Evolutionary conservation across 768 basidiomycete genomes (phyloP).

Genomic region (Kondoa subrosea): DNA sequence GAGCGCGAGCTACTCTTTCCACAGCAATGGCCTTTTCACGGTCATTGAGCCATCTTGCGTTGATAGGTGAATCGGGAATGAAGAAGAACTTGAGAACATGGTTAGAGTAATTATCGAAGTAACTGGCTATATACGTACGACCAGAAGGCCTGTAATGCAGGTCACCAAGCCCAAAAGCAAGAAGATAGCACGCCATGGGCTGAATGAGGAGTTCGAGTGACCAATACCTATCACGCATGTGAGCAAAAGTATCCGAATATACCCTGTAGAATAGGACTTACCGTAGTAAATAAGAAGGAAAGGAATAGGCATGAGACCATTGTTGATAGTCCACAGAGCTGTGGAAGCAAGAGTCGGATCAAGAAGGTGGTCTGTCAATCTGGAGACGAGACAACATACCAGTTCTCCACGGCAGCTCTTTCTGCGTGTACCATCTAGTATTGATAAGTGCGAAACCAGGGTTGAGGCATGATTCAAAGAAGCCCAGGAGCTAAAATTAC

Average conservation of each 20-base stretch:
- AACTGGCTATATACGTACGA: too few species aligned
- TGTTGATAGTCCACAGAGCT: background rate
- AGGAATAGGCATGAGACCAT: background rate
- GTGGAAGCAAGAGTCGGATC: background rate
- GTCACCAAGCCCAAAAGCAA: background rate
- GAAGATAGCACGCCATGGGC: background rate
- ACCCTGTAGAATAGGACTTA: background rate
- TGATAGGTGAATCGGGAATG: conserved; percentile 15
- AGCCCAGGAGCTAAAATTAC: too few species aligned
- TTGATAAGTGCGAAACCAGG: background rate
- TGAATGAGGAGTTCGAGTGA: background rate
- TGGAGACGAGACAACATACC: background rate
- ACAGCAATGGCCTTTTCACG: conserved; percentile 9
- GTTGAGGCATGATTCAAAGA: background rate
- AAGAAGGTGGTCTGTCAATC: background rate
- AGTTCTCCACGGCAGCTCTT: background rate
- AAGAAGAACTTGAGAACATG: too few species aligned
- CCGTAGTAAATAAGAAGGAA: background rate
- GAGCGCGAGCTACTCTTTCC: background rate
- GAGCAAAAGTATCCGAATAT: too few species aligned
- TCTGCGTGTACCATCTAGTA: background rate
- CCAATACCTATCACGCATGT: too few species aligned
- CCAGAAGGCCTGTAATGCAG: background rate
- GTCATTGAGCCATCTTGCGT: conserved; percentile 7
- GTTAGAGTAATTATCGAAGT: too few species aligned